phyloP scores from a whole-genome alignment of 1,139 yeast species.

The Diutina mesorugosa region DNA sequence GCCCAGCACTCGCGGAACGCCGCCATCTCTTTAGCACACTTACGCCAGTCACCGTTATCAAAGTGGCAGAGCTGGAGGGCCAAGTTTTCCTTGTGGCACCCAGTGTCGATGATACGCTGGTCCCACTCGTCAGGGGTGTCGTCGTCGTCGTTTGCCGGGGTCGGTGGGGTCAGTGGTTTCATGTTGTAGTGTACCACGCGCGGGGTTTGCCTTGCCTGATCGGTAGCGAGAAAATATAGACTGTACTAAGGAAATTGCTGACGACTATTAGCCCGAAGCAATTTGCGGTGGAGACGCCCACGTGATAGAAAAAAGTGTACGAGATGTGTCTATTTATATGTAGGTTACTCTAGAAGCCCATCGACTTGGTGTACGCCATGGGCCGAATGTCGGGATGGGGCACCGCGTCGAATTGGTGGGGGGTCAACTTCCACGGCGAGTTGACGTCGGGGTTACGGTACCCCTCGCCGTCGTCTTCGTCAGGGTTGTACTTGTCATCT shows the following conservation, averaged over 20 bases:
- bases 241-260: too few species aligned
- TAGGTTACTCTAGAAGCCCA: conserved; percentile 21
- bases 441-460: conserved; percentile 35
- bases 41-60: conserved; percentile 70
- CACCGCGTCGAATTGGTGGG: conserved; percentile 61
- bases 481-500: conserved; percentile 18
- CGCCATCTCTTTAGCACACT: conserved; percentile 54
- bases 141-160: conserved; percentile 15
- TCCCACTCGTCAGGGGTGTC: conserved; percentile 72
- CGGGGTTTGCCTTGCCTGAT: neutral
- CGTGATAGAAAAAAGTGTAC: too few species aligned
- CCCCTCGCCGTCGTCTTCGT: conserved; percentile 31
- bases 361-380: conserved; percentile 83
- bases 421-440: conserved; percentile 38
- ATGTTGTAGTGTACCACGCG: neutral
- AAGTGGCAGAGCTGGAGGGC: conserved; percentile 65
- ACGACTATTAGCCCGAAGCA: too few species aligned
- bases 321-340: neutral
- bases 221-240: too few species aligned
- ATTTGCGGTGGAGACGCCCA: too few species aligned
- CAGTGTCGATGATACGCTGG: conserved; percentile 56
- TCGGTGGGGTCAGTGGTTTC: neutral
- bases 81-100: conserved; percentile 60
- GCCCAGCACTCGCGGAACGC: conserved; percentile 64
- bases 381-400: conserved; percentile 89